A percentile compares a stretch with the other conserved stretches of the same genome.
phyloP scores from a whole-genome alignment of 2,329 filamentous ascomycete genomes.

The Aspergillus sp. region DNA sequence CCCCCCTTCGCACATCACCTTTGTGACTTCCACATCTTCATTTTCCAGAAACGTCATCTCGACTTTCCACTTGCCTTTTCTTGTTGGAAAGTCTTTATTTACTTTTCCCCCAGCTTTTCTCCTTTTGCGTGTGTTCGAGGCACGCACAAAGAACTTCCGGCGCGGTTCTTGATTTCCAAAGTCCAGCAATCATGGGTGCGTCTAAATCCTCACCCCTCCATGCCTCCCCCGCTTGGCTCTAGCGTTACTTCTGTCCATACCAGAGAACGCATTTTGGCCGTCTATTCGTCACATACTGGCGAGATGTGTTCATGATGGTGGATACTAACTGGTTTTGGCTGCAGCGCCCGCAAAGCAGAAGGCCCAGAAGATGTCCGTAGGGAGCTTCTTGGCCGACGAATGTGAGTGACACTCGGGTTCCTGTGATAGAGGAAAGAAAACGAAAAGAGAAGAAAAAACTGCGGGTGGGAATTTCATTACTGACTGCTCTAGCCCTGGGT shows the following conservation, averaged over 20 bases:
- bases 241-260: too few relatives aligned
- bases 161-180: slow-evolving; percentile 31
- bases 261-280: not conserved
- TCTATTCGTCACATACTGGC: not conserved
- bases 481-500: slow-evolving; percentile 54
- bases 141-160: slow-evolving; percentile 32
- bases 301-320: not conserved
- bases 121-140: slow-evolving; percentile 20
- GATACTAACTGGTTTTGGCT: slow-evolving; percentile 36
- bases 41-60: slow-evolving; percentile 8
- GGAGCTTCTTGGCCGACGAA: slow-evolving; percentile 87
- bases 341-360: slow-evolving; percentile 88
- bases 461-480: slow-evolving; percentile 14
- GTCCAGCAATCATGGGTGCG: slow-evolving; percentile 54
- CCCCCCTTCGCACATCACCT: slow-evolving; percentile 5
- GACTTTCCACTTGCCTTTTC: slow-evolving; percentile 14
- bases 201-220: slow-evolving; percentile 12
- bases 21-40: slow-evolving; percentile 5
- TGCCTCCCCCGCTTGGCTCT: not conserved
- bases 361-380: slow-evolving; percentile 93
- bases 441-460: not conserved
- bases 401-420: slow-evolving; percentile 51
- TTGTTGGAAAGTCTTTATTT: slow-evolving; percentile 10
- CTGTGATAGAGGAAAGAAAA: too few relatives aligned
- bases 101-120: slow-evolving; percentile 13